Evolutionary conservation across 108 stramenopile species (phyloP).

Genomic region (Fistulifera solaris): DNA sequence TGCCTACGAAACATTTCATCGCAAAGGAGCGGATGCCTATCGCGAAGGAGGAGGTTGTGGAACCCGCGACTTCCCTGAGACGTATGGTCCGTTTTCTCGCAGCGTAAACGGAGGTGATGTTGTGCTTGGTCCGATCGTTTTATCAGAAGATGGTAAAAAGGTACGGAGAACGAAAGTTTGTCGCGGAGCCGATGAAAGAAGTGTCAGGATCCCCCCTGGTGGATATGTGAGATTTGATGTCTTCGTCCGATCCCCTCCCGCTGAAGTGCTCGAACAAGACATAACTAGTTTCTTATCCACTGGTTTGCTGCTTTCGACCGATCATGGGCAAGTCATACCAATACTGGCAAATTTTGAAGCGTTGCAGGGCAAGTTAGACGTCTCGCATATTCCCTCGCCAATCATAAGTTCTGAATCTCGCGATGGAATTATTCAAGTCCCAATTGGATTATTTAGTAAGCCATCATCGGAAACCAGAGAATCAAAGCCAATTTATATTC

Average conservation of each 20-base stretch:
- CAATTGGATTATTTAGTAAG: slow-evolving; percentile 9
- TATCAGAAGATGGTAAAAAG: slow-evolving; percentile 45
- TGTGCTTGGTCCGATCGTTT: slow-evolving; percentile 24
- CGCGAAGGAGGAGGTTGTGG: slow-evolving; percentile 4
- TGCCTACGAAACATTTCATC: slow-evolving; percentile 23
- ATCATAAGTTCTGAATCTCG: not conserved
- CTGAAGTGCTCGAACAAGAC: slow-evolving; percentile 32
- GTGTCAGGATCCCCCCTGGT: slow-evolving; percentile 57
- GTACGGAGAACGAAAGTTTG: slow-evolving; percentile 18
- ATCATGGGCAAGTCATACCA: slow-evolving; percentile 55
- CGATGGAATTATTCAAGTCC: slow-evolving; percentile 9
- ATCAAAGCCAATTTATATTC: not conserved
- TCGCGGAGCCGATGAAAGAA: slow-evolving; percentile 8
- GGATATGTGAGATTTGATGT: slow-evolving; percentile 56
- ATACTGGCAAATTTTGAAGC: slow-evolving; percentile 56
- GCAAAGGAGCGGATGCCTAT: not conserved
- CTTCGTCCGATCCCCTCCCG: slow-evolving; percentile 32
- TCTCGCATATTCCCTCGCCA: slow-evolving; percentile 3
- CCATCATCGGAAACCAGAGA: not conserved
- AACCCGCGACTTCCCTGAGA: slow-evolving; percentile 1
- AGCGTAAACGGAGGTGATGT: not conserved
- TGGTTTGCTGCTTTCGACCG: slow-evolving; percentile 56
- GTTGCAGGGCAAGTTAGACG: slow-evolving; percentile 47
- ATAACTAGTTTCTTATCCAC: slow-evolving; percentile 56
- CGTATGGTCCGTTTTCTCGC: slow-evolving; percentile 7